Percentiles rank a stretch among this genome's conserved stretches.
These are phyloP conservation scores for Gentiana macrophylla DNA, from an alignment of 257 asterid species.

Conservation along the genomic window DNA sequence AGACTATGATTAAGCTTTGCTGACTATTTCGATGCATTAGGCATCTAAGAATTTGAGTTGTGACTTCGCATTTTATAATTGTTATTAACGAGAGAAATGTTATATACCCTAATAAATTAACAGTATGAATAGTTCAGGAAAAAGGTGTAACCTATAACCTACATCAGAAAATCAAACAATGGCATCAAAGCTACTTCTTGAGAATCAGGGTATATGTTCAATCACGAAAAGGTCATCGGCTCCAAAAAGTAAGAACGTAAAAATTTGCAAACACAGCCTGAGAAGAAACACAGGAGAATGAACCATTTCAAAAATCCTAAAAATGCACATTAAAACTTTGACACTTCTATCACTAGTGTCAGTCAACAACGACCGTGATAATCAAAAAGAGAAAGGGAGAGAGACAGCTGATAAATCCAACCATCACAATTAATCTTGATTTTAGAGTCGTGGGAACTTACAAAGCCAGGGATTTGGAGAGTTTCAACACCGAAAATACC, in stretches of 20 bases:
- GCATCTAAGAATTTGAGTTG: too few species aligned
- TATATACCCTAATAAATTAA: too few species aligned
- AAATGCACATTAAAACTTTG: neutral
- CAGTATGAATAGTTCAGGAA: too few species aligned
- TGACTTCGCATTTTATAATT: too few species aligned
- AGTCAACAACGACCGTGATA: neutral
- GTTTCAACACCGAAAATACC: conserved; percentile 37
- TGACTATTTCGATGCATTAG: too few species aligned
- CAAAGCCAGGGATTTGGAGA: conserved; percentile 58
- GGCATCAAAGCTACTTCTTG: neutral
- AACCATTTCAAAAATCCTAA: neutral
- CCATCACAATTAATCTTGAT: neutral
- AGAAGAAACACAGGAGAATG: neutral
- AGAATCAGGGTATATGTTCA: neutral
- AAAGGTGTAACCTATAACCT: too few species aligned
- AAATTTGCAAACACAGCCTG: neutral
- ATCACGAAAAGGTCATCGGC: neutral
- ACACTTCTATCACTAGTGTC: neutral
- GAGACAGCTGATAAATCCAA: neutral
- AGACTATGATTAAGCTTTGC: neutral
- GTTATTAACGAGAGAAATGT: too few species aligned
- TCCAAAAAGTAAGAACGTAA: neutral
- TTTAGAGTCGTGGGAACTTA: conserved; percentile 29
- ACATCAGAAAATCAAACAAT: too few species aligned
- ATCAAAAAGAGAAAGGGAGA: neutral